A percentile compares a stretch with the other conserved stretches of the same genome.
Conservation (phyloP, 2,329 filamentous ascomycete genomes). For the Sporothrix mexicana region DNA sequence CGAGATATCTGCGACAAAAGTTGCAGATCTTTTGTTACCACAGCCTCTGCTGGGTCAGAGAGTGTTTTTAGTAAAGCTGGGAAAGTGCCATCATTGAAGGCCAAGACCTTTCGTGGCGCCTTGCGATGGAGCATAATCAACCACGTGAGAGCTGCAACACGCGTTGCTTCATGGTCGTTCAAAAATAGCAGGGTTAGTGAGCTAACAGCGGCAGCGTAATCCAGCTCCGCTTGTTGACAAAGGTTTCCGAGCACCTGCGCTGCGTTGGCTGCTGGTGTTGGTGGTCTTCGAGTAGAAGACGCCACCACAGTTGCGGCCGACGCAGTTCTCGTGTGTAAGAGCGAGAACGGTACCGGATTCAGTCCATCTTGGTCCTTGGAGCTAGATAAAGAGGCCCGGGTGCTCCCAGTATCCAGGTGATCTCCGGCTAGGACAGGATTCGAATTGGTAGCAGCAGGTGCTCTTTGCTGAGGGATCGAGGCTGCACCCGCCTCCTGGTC, state of each 20-base stretch:
- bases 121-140: constrained; percentile 97
- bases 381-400: constrained; percentile 59
- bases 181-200: constrained; percentile 91
- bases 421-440: constrained; percentile 41
- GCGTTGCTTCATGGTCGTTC: constrained; percentile 94
- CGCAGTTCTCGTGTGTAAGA: constrained; percentile 18
- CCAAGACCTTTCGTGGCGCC: constrained; percentile 88
- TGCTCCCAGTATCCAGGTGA: constrained; percentile 55
- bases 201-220: constrained; percentile 93
- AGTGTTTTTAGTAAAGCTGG: constrained; percentile 94
- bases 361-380: constrained; percentile 59
- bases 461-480: background rate
- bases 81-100: constrained; percentile 97
- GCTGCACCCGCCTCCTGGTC: constrained; percentile 56
- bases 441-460: background rate
- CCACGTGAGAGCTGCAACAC: constrained; percentile 93
- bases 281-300: constrained; percentile 42
- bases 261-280: constrained; percentile 40
- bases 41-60: constrained; percentile 91
- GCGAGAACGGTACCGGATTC: constrained; percentile 53
- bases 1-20: constrained; percentile 93
- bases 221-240: constrained; percentile 70
- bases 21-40: constrained; percentile 93
- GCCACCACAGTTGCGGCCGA: constrained; percentile 55
- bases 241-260: constrained; percentile 40